Evolutionary conservation across 352 stramenopile genomes (phyloP), one percentile per base, ranked within the genome.

Genomic region (Achlya hypogyna): DNA sequence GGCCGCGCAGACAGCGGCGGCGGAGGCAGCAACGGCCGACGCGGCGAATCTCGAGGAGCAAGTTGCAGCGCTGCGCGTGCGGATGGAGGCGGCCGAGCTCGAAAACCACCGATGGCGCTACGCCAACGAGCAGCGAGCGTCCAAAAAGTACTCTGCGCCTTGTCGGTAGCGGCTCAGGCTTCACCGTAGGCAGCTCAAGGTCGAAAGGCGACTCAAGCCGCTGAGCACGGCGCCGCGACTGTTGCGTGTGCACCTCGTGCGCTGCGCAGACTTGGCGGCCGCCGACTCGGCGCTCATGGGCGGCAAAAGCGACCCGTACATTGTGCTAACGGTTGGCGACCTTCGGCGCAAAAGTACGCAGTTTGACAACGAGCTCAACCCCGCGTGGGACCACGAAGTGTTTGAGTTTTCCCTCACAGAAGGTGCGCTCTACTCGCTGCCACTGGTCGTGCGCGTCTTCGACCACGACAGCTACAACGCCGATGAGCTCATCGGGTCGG

Each of bases 221-320:
- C 40, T 18, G 4, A 42, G 22, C 58, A 53, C 25, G 9, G 31
- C 42, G 14, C 25, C 49, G n/a, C 43, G 60, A 10, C 29, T 60
- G 5, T 6, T 67, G n/a, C 60, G 60, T 23, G 27, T 67, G 10
- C 60, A 58, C 22, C 60, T 67, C 14, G n/a, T 58, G n/a, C 40
- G 43, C 25, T 10, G 28, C 3, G 20, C 9, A 1, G 51, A 58
- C 20, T 38, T 67, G 29, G 60, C 28, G 12, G 60, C 42, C 18
- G 60, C 60, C 18, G 60, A 67, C 32, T 67, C 51, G 4, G 60
- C 43, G 10, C 43, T 89, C 70, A 81, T 89, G 20, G 81, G 79
- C 51, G 81, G 81, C 65, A 88, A 89, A 71, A 88, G 79, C 63
- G 81, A 89, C 72, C 81, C 81, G 69, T 89, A 89, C 70, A 78